Percentiles rank a stretch among this genome's conserved stretches.
phyloP scores from a whole-genome alignment of 306 rosid species.

The Sphenostylis stenocarpa region DNA sequence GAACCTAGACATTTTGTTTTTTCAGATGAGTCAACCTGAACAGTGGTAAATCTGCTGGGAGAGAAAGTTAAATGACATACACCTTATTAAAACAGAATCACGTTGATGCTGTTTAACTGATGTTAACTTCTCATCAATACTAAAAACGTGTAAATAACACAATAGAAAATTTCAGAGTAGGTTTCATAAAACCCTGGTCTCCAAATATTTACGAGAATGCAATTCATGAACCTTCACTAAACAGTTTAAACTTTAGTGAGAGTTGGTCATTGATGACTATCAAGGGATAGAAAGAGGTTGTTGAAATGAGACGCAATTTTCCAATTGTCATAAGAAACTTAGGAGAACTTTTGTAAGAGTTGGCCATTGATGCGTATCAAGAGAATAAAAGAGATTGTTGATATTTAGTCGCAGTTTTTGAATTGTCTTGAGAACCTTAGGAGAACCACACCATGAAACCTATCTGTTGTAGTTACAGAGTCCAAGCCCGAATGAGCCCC shows the following conservation, averaged over 20 bases:
- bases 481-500: too few species aligned
- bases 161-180: neutral
- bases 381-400: too few species aligned
- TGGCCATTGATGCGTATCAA: too few species aligned
- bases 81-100: slow-evolving; percentile 23
- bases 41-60: slow-evolving; percentile 1
- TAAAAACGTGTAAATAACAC: neutral
- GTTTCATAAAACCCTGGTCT: neutral
- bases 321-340: too few species aligned
- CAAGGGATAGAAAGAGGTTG: neutral
- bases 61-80: slow-evolving; percentile 19
- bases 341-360: too few species aligned
- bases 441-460: too few species aligned
- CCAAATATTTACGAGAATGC: neutral
- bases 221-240: neutral
- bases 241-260: neutral
- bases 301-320: slow-evolving; percentile 20
- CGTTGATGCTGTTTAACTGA: neutral
- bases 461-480: too few species aligned
- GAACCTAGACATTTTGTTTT: slow-evolving; percentile 47
- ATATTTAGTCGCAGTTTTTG: too few species aligned
- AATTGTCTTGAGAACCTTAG: too few species aligned
- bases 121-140: slow-evolving; percentile 9
- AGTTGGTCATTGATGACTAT: neutral
- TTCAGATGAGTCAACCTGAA: slow-evolving; percentile 7